These are phyloP conservation scores for Pseudogymnoascus sp. DNA, from an alignment of 2,329 filamentous ascomycete genomes.

Conservation along the genomic window DNA sequence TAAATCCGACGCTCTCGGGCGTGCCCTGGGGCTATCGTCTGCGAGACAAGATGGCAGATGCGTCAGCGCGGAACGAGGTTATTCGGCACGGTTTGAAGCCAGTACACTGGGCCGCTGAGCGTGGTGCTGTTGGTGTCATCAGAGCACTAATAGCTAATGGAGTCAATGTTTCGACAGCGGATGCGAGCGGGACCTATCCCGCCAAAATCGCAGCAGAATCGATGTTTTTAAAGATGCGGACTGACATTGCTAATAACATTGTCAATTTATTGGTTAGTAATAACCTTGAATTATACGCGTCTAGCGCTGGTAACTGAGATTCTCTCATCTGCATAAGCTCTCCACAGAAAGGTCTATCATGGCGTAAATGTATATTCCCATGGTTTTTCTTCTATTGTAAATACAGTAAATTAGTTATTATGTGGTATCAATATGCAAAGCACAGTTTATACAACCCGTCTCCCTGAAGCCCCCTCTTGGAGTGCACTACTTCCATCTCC, in stretches of 20 bases:
- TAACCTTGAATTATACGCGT: neutral
- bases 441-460: neutral
- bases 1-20: neutral
- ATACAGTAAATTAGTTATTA: neutral
- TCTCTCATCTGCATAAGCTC: neutral
- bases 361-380: neutral
- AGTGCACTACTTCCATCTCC: neutral
- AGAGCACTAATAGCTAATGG: neutral
- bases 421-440: neutral
- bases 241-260: no score
- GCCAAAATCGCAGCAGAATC: no score
- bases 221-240: no score
- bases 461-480: neutral
- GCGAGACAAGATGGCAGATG: neutral
- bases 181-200: no score
- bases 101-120: conserved; percentile 10
- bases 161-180: no score
- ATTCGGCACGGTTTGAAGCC: neutral
- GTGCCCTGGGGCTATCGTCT: neutral
- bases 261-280: neutral
- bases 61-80: neutral
- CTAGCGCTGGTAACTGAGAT: neutral
- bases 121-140: conserved; percentile 1
- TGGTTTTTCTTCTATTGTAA: neutral
- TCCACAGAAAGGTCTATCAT: neutral